Base-by-base conservation (phyloP, 768 basidiomycete species). In the Panaeolus papilionaceus region DNA sequence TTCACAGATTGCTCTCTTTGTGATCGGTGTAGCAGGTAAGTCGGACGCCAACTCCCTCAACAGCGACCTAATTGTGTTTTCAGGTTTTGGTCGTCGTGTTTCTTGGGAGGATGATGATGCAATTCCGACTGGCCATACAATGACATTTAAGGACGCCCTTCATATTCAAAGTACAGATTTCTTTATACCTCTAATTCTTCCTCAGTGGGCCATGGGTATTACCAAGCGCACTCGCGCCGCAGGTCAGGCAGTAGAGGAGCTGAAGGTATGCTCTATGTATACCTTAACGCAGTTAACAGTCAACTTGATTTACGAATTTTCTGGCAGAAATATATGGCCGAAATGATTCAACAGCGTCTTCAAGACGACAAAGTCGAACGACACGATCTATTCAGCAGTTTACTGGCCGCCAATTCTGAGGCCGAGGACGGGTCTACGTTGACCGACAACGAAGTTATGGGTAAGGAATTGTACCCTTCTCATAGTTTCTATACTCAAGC, bases 301-400 rank as follows among this genome's bases (percentile, higher is more conserved):
- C 20, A 38, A 42, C 3, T n/a, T 40, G 14, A 40, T 11, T 40
- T 40, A 40, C 9, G 9, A 11, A 40, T 40, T 10, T 10, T 40
- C 38, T 4, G 40, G 14, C 20, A 77, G 79, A 62, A 47, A n/a
- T 86, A 86, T 66, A 82, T 88, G 80, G 66, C 71, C 3, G 86
- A 87, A 71, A 88, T 88, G 86, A 85, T 88, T 61, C 72, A 75
- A n/a, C 80, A 78, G 42, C 82, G 86, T 3, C 75, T 78, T 18
- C 65, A 42, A 1, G 75, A 78, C 0, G 74, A 72, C 65, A 80
- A 81, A 70, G 80, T 77, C 63, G 79, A 81, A 67, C 79, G 81
- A 44, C 72, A 84, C 64, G 88, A 89, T 74, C 75, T 89, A 12
- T 85, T 89, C 71, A 84, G 78, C 69, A 84, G 80, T 70, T 78